Base-by-base conservation (phyloP, 163 green algal genomes). In the Scenedesmus sp. region DNA sequence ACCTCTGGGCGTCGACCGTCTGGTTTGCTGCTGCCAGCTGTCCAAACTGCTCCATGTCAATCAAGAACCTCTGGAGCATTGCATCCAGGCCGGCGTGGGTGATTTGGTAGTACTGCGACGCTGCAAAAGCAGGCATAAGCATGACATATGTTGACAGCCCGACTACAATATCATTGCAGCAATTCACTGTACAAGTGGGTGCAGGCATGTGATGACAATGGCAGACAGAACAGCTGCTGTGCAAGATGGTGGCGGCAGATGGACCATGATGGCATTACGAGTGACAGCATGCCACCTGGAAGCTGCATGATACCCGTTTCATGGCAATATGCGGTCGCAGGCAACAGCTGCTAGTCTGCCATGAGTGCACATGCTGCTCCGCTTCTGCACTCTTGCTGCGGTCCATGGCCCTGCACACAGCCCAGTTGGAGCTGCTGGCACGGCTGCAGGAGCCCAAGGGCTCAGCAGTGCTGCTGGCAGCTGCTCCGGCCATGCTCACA, bases 1-100 rank as follows among this genome's bases (percentile, higher is more conserved):
- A 83, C 85, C 68, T 76, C 3, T 30, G 59, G 2, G 61, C 65
- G 35, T 82, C 37, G 20, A 68, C 44, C 7, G 30, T 83, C n/a
- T 83, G 85, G n/a, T 81, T 30, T 0, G 35, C 65, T 56, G 65
- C 30, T 35, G 86, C 44, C 49, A 91, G 73, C 13, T 51, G 10
- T 0, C 30, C 0, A 4, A 91, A 91, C 15, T 49, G 26, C 16
- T 80, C 26, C 9, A 86, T 80, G 24, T 91, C 73, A 9, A 9
- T 15, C 0, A 91, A 12, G 13, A 86, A 85, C 0, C 51, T 51
- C 46, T 91, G 73, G 16, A 91, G 12, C 73, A 91, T 46, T 4
- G 73, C 73, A 44, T 91, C 86, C 3, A 91, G 4, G 35, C 86
- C 86, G 13, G 20, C 26, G 86, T 91, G 86, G 2, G 51, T 86